Percentiles rank a stretch among this genome's conserved stretches.
Evolutionary conservation across 2,329 filamentous ascomycete genomes (phyloP).

Genomic region (Zasmidium citrigriseum): DNA sequence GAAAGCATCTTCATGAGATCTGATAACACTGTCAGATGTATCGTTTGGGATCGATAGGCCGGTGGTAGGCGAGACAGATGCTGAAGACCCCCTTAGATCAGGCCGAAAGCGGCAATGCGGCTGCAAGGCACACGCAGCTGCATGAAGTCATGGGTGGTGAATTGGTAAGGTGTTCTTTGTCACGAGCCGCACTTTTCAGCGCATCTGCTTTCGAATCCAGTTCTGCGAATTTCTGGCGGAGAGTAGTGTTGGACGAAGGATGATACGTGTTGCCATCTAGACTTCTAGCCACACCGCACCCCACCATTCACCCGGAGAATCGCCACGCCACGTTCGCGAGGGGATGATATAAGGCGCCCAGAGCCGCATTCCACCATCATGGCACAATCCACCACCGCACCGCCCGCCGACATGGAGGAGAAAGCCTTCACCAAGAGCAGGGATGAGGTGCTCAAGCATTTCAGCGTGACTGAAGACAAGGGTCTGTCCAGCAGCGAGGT

Average conservation of each 20-base stretch:
- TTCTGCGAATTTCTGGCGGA: not conserved
- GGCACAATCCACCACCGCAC: not conserved
- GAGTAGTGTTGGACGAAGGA: not conserved
- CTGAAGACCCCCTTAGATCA: not conserved
- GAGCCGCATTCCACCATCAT: not conserved
- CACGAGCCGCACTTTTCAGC: not conserved
- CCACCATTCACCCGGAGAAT: not conserved
- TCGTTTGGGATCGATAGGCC: not conserved
- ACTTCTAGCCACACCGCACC: not conserved
- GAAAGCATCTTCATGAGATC: too few relatives aligned
- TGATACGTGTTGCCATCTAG: not conserved
- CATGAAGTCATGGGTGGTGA: not conserved
- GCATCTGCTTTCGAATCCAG: too few relatives aligned
- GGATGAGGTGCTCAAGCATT: conserved; percentile 39
- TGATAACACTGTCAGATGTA: too few relatives aligned
- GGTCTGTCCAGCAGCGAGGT: conserved; percentile 37
- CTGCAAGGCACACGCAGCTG: not conserved
- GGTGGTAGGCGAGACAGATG: not conserved
- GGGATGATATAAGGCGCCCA: not conserved
- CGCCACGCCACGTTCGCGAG: not conserved
- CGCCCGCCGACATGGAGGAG: conserved; percentile 35
- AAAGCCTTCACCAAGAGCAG: conserved; percentile 35
- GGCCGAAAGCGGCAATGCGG: not conserved
- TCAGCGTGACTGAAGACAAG: conserved; percentile 35
- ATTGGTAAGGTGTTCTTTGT: not conserved